Evolutionary conservation across 2,329 filamentous ascomycete genomes (phyloP).

Genomic region (Thielaviopsis populi): DNA sequence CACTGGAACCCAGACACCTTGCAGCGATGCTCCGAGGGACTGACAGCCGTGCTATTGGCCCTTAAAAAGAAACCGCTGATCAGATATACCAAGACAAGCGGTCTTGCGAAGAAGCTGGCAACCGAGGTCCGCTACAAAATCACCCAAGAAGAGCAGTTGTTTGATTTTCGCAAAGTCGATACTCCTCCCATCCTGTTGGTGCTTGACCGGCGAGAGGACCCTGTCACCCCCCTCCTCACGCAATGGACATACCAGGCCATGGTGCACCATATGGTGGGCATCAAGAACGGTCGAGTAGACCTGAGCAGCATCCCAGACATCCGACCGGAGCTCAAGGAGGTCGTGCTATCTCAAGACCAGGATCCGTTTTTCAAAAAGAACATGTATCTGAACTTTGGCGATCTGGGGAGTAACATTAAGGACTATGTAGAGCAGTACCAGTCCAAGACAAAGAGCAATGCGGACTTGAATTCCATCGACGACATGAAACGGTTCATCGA

Average conservation of each 20-base stretch:
- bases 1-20: slow-evolving; percentile 82
- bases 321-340: slow-evolving; percentile 76
- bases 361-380: slow-evolving; percentile 99
- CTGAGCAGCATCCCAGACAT: slow-evolving; percentile 72
- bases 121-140: slow-evolving; percentile 86
- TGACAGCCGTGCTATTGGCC: slow-evolving; percentile 69
- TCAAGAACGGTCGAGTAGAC: slow-evolving; percentile 87
- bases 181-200: slow-evolving; percentile 86
- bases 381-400: slow-evolving; percentile 96
- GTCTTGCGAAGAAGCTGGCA: slow-evolving; percentile 81
- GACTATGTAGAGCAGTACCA: slow-evolving; percentile 98
- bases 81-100: slow-evolving; percentile 80
- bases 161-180: slow-evolving; percentile 89
- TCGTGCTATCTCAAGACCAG: slow-evolving; percentile 90
- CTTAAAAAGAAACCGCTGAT: slow-evolving; percentile 96
- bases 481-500: slow-evolving; percentile 99
- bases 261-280: slow-evolving; percentile 91
- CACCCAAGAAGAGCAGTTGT: slow-evolving; percentile 88
- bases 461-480: slow-evolving; percentile 89
- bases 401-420: slow-evolving; percentile 90
- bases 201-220: slow-evolving; percentile 82
- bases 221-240: slow-evolving; percentile 81
- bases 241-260: slow-evolving; percentile 99
- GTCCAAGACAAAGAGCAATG: slow-evolving; percentile 88
- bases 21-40: slow-evolving; percentile 71